These are phyloP conservation scores for Articulospora tetracladia DNA, from an alignment of 495 filamentous ascomycete species.

Conservation along the genomic window DNA sequence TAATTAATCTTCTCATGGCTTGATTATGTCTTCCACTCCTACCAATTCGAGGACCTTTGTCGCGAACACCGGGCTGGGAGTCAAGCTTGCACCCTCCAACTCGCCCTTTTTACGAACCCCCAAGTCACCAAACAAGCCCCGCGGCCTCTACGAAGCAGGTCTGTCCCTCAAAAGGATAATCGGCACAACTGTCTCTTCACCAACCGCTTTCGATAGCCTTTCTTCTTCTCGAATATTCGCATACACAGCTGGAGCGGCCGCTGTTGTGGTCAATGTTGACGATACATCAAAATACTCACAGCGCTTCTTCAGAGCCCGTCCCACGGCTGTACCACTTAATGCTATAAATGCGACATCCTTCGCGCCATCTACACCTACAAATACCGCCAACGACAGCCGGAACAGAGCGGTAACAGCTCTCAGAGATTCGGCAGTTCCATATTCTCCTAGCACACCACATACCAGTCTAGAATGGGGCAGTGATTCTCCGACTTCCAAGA, in stretches of 20 bases:
- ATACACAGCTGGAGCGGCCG: conserved; percentile 89
- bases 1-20: conserved; percentile 39
- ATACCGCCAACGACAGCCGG: conserved; percentile 55
- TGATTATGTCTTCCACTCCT: conserved; percentile 54
- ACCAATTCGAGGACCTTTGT: conserved; percentile 41
- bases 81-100: conserved; percentile 78
- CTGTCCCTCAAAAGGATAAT: conserved; percentile 80
- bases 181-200: conserved; percentile 79
- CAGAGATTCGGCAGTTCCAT: conserved; percentile 50
- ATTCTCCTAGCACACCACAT: conserved; percentile 33
- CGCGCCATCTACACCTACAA: conserved; percentile 61
- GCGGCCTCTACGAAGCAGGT: conserved; percentile 39
- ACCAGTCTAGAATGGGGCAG: conserved; percentile 33
- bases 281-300: conserved; percentile 69
- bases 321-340: conserved; percentile 63
- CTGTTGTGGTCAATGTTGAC: conserved; percentile 79
- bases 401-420: conserved; percentile 49
- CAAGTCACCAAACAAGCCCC: conserved; percentile 58
- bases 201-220: conserved; percentile 82
- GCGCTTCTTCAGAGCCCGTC: conserved; percentile 85
- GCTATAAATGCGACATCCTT: conserved; percentile 29
- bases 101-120: conserved; percentile 63
- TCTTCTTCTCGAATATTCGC: conserved; percentile 70
- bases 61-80: conserved; percentile 37
- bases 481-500: conserved; percentile 60